Base-by-base conservation (phyloP, 176 grass and related monocot species). In the Cymbopogon citratus region DNA sequence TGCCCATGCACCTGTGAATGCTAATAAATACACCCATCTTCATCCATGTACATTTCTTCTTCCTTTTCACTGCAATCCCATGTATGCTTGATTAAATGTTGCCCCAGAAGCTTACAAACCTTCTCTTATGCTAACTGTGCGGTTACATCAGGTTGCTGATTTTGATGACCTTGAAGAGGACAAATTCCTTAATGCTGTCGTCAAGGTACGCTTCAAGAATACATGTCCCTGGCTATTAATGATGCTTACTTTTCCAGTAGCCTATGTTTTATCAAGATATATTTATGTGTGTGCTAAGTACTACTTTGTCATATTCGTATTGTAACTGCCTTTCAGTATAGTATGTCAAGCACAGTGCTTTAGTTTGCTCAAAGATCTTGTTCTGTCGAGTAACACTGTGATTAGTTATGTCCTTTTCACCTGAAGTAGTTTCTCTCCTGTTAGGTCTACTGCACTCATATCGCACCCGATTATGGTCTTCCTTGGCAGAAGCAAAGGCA, bases 401-500 rank as follows among this genome's bases (percentile, higher is more conserved):
- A 57, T 88, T 83, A 63, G 5, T 8, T 7, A 12, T 87, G 28
- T 27, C 54, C n/a, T 75, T 75, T 60, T 72, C 13, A 49, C 45
- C 63, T 83, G 66, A 86, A 71, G 11, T 77, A 14, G 85, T 34
- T 88, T 71, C 15, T 81, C 63, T 77, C 48, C 62, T 63, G 68
- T 76, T 87, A 99, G 96, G 96, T 99, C 56, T 95, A 95, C 21
- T 95, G 93, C 77, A 95, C 96, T 74, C 90, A 93, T 90, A 95
- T 92, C 1, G 79, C 84, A 86, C 92, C 93, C 39, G 91, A 99
- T 87, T 99, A 99, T 66, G 90, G 92, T 10, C 96, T 99, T 87
- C 93, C 93, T 75, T 95, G 96, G 92, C 92, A 99, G 69, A 99
- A 95, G 71, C 90, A 95, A 93, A 93, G 90, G 85, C 96, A 95